Percentiles rank a stretch among this genome's conserved stretches.
Evolutionary conservation across 129 eudicot species (phyloP).

Genomic region (Sambucus nigra): DNA sequence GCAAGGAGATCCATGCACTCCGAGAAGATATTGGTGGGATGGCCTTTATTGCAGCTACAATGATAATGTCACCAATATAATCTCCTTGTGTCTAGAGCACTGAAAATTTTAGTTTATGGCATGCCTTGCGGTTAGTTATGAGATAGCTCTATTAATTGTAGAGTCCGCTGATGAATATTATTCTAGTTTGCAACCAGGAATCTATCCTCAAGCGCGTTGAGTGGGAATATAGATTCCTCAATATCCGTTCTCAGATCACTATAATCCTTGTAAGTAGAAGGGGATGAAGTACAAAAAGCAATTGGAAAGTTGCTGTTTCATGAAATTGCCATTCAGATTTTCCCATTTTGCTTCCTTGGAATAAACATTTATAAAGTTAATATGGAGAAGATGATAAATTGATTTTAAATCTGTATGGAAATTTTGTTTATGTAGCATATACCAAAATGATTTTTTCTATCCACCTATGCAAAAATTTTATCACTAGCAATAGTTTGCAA

Average conservation of each 20-base stretch:
- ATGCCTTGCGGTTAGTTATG: no score
- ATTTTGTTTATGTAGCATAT: no score
- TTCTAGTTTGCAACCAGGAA: constrained; percentile 28
- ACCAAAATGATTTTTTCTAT: no score
- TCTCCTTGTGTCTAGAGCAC: constrained; percentile 19
- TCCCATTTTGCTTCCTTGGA: background rate
- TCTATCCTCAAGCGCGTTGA: constrained; percentile 36
- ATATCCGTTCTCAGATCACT: constrained; percentile 38
- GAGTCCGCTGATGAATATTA: background rate
- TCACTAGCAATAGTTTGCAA: constrained; percentile 8
- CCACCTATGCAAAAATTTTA: background rate
- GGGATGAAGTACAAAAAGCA: no score
- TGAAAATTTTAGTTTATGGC: background rate
- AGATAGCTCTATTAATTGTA: background rate
- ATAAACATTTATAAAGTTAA: background rate
- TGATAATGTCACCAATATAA: constrained; percentile 7
- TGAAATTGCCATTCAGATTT: no score
- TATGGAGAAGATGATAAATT: background rate
- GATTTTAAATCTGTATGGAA: background rate
- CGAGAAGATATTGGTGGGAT: constrained; percentile 5
- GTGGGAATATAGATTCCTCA: constrained; percentile 23
- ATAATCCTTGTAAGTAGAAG: constrained; percentile 46
- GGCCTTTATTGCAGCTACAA: constrained; percentile 13
- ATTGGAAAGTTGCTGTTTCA: no score
- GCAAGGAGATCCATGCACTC: constrained; percentile 25